phyloP scores from a whole-genome alignment of 2,329 filamentous ascomycete species.

The Penicillium sp. region DNA sequence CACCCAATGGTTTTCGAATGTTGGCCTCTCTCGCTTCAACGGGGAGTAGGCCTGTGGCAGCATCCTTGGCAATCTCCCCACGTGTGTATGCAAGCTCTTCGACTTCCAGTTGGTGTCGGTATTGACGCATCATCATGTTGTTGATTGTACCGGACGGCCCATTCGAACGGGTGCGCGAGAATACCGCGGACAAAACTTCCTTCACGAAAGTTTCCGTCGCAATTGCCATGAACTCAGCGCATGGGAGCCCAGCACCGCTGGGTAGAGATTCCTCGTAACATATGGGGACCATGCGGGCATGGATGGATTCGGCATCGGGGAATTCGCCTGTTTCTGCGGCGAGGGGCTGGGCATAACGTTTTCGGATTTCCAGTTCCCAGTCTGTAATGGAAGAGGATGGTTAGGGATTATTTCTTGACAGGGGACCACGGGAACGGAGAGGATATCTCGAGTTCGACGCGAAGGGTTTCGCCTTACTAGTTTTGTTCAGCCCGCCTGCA shows the following conservation, averaged over 20 bases:
- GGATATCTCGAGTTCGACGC: conserved; percentile 2
- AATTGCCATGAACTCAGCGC: conserved; percentile 61
- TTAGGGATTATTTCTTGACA: conserved; percentile 16
- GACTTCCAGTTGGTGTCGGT: conserved; percentile 68
- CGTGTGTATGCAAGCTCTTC: conserved; percentile 73
- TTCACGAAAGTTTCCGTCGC: conserved; percentile 65
- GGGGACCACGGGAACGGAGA: conserved; percentile 5
- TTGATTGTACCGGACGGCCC: conserved; percentile 63
- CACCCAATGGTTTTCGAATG: conserved; percentile 69
- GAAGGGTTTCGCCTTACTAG: conserved; percentile 54
- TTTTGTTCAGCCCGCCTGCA: conserved; percentile 76
- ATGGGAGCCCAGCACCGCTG: conserved; percentile 53
- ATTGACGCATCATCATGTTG: conserved; percentile 78
- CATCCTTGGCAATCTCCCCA: conserved; percentile 73
- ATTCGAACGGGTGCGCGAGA: conserved; percentile 56
- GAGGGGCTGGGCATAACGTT: conserved; percentile 63
- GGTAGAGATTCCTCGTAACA: conserved; percentile 64
- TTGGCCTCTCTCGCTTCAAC: conserved; percentile 75
- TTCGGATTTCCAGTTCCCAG: conserved; percentile 65
- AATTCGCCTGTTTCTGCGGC: conserved; percentile 64
- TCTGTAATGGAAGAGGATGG: conserved; percentile 37
- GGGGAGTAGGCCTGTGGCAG: conserved; percentile 71
- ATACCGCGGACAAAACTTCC: conserved; percentile 56
- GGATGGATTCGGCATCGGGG: conserved; percentile 58
- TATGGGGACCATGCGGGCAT: conserved; percentile 62